phyloP scores from a whole-genome alignment of 2,329 filamentous ascomycete species.

The Neurospora sp. region DNA sequence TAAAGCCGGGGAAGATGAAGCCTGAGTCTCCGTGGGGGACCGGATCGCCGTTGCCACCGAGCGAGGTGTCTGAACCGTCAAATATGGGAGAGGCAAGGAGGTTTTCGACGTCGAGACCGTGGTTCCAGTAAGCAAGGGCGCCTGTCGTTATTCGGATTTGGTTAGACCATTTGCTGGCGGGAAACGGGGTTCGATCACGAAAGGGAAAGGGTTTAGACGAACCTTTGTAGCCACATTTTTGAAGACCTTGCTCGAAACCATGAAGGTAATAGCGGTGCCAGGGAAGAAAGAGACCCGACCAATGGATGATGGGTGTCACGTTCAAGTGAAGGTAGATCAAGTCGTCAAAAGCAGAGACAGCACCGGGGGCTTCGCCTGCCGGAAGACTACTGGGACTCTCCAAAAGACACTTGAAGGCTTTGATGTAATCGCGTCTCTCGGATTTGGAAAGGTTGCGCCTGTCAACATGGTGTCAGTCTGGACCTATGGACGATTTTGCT shows the following conservation, averaged over 20 bases:
- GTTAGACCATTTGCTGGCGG: not conserved
- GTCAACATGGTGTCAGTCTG: not conserved
- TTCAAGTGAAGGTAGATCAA: conserved; percentile 15
- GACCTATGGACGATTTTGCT: not conserved
- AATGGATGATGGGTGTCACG: conserved; percentile 12
- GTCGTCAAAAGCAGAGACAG: conserved; percentile 14
- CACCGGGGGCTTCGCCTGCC: conserved; percentile 3
- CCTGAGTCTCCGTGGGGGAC: conserved; percentile 2
- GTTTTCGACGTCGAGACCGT: conserved; percentile 12
- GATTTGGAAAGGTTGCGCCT: conserved; percentile 13
- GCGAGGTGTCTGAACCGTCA: conserved; percentile 15
- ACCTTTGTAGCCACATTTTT: conserved; percentile 16
- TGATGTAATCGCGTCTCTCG: conserved; percentile 12
- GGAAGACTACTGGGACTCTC: conserved; percentile 7
- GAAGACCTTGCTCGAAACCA: conserved; percentile 12
- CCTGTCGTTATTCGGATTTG: conserved; percentile 1
- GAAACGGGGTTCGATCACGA: not conserved
- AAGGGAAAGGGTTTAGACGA: not conserved
- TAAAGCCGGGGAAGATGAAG: conserved; percentile 1
- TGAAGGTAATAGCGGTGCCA: conserved; percentile 16
- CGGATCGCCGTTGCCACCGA: conserved; percentile 14
- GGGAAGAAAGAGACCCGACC: conserved; percentile 15
- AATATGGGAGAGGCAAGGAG: conserved; percentile 16
- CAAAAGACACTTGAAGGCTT: conserved; percentile 14
- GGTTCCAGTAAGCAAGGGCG: conserved; percentile 17